Base-by-base conservation (phyloP, 2,329 filamentous ascomycete species). In the Nannizziopsis barbatae region DNA sequence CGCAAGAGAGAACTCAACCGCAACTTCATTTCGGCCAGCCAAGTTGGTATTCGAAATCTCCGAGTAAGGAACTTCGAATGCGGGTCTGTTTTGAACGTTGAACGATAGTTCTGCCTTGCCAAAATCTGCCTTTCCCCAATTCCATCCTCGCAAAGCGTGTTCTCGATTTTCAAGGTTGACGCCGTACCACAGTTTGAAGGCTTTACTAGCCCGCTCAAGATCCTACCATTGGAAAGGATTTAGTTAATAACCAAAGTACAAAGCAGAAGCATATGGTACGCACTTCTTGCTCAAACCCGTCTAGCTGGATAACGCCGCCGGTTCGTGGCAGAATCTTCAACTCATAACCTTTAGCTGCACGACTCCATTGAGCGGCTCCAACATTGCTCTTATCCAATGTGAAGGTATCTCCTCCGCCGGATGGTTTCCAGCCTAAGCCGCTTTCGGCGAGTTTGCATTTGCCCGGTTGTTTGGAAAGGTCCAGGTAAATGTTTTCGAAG, bases 101-200 rank as follows among this genome's bases (percentile, higher is more conserved):
- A 98, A 98, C 27, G 86, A 79, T 49, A 98, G 79, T 71, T 98
- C 92, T 47, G 88, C 84, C 69, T 96, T 95, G 53, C 84, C 83
- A 64, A 98, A 95, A 61, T 98, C 92, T 55, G 87, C 86, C 70
- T 96, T 98, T 60, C 92, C 92, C 93, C 92, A 98, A 66, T 98
- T 98, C 92, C 92, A 98, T 49, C 92, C 92, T 58, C 92, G 81
- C 51, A 98, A 73, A 18, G 92, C 88, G 67, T 96, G 92, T 68
- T 98, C 92, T 67, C 86, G 87, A 65, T 80, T 86, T 65, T 96
- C 89, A 51, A 98, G 77, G 60, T 82, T 88, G 60, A 92, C 84
- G 70, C 87, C 92, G 70, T 96, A 98, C 86, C 90, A 96, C 62
- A 90, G 86, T 72, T 95, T 96, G 76, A 98, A 95, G 57, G 92